phyloP scores from a whole-genome alignment of 805 yeast genomes.

The Pichia californica region DNA sequence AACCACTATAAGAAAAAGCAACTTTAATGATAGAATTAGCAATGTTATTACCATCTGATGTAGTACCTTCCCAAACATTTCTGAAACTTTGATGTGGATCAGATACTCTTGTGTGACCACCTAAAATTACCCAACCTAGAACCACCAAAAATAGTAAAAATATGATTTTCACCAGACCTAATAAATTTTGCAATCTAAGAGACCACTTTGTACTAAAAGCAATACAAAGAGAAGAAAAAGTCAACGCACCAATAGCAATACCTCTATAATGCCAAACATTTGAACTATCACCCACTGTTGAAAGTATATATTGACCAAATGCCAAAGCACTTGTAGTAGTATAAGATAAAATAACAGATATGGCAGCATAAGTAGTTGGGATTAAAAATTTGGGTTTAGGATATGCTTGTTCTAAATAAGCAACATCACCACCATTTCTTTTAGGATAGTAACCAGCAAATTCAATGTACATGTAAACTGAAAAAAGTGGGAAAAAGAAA shows the following conservation, averaged over 20 bases:
- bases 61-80: slow-evolving; percentile 36
- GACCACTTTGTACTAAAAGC: slow-evolving; percentile 59
- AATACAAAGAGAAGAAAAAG: slow-evolving; percentile 63
- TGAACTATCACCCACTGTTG: slow-evolving; percentile 63
- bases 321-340: slow-evolving; percentile 80
- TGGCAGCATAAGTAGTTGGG: slow-evolving; percentile 61
- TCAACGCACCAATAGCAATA: slow-evolving; percentile 66
- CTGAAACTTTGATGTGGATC: slow-evolving; percentile 25
- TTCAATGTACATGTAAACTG: slow-evolving; percentile 35
- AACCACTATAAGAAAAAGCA: slow-evolving; percentile 38
- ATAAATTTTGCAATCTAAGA: slow-evolving; percentile 52
- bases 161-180: slow-evolving; percentile 70
- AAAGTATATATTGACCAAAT: slow-evolving; percentile 69
- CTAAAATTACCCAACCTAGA: slow-evolving; percentile 80
- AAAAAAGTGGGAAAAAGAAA: slow-evolving; percentile 33
- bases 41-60: slow-evolving; percentile 36
- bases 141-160: slow-evolving; percentile 63
- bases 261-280: slow-evolving; percentile 75
- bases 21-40: slow-evolving; percentile 39
- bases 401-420: slow-evolving; percentile 68
- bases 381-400: slow-evolving; percentile 62
- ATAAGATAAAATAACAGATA: slow-evolving; percentile 74
- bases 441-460: slow-evolving; percentile 37
- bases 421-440: slow-evolving; percentile 82
- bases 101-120: slow-evolving; percentile 48